phyloP scores from a whole-genome alignment of 441 rosid genomes.

The Kokia cookei region DNA sequence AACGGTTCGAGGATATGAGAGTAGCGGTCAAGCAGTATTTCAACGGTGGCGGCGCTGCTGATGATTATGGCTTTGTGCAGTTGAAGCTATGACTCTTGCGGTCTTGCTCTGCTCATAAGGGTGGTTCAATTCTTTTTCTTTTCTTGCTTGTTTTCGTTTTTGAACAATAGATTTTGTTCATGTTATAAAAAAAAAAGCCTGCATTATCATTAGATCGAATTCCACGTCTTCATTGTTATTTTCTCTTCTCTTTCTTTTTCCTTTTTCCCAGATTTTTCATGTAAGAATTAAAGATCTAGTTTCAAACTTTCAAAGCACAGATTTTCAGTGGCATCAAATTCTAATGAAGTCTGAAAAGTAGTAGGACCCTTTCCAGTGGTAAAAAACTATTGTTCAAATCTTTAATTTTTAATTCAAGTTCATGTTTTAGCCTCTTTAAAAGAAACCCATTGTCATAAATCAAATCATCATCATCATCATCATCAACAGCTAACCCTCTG shows the following conservation, averaged over 20 bases:
- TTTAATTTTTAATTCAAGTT: no score
- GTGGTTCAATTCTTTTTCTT: not conserved
- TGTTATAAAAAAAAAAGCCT: not conserved
- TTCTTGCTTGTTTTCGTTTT: not conserved
- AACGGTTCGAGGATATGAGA: conserved; percentile 57
- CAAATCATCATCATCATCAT: not conserved
- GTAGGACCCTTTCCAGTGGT: no score
- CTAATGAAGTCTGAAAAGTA: not conserved
- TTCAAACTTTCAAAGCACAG: not conserved
- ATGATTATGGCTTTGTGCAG: not conserved
- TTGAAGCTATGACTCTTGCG: not conserved
- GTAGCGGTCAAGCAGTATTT: conserved; percentile 54
- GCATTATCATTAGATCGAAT: not conserved
- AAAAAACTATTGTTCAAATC: no score
- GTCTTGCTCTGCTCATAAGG: not conserved
- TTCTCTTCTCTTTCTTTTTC: not conserved
- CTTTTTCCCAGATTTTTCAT: not conserved
- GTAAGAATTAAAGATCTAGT: not conserved
- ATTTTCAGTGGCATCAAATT: not conserved
- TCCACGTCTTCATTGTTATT: not conserved
- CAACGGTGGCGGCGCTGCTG: not conserved
- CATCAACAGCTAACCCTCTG: not conserved
- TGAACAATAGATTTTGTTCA: conserved; percentile 21
- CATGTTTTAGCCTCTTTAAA: no score
- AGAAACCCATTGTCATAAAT: not conserved